Conservation (phyloP, 2,329 filamentous ascomycete genomes). For the Pyrenophora seminiperda region DNA sequence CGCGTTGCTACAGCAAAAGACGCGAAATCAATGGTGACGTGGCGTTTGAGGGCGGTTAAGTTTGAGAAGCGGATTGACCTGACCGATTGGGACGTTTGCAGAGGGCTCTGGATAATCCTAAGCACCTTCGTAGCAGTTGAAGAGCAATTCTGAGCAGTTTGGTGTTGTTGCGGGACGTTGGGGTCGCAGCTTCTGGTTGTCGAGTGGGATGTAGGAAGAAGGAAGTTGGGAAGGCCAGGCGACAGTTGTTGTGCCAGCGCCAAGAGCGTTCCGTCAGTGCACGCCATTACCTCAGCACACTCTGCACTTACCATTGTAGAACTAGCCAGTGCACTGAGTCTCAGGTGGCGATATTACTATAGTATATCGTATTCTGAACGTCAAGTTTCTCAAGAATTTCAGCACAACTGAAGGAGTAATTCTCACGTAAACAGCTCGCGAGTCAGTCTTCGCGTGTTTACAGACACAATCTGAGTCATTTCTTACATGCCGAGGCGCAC, state of each 20-base stretch:
- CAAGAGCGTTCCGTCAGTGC: not conserved
- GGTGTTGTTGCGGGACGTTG: slow-evolving; percentile 9
- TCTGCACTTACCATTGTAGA: not conserved
- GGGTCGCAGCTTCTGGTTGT: slow-evolving; percentile 23
- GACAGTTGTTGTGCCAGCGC: not conserved
- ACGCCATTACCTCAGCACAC: not conserved
- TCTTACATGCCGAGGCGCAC: slow-evolving; percentile 1
- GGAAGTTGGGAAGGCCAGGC: slow-evolving; percentile 17
- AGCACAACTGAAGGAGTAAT: not conserved
- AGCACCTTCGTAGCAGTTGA: slow-evolving; percentile 1
- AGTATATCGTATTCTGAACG: not conserved
- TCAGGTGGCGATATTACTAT: not conserved
- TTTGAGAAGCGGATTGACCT: not conserved
- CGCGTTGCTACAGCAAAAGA: slow-evolving; percentile 19
- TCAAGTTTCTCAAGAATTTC: not conserved
- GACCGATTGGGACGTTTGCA: not conserved
- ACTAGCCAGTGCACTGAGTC: too few relatives aligned
- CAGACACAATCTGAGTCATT: slow-evolving; percentile 5
- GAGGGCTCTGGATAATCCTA: not conserved
- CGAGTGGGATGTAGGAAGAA: slow-evolving; percentile 19
- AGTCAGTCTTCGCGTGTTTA: slow-evolving; percentile 1
- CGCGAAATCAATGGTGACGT: slow-evolving; percentile 18
- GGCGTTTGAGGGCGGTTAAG: not conserved
- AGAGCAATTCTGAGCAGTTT: slow-evolving; percentile 6
- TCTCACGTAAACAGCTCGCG: not conserved